Evolutionary conservation across 208 protist genomes (phyloP).

Genomic region (Trypanosoma mega): DNA sequence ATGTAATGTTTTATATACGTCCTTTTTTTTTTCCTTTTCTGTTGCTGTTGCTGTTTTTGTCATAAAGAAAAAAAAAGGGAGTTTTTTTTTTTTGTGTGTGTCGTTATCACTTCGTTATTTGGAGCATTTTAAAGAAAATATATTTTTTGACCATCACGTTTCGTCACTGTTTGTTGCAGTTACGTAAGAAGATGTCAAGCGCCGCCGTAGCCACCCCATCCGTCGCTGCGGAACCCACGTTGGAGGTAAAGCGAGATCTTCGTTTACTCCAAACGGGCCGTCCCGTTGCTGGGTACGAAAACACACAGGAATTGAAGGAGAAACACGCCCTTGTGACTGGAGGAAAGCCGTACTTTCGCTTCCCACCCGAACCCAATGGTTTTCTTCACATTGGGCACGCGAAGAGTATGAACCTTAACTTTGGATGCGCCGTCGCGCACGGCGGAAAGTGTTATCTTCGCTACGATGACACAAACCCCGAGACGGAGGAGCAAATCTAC

Average conservation of each 20-base stretch:
- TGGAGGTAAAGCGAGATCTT: constrained; percentile 79
- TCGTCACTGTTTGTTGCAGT: constrained; percentile 26
- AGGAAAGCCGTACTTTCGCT: constrained; percentile 91
- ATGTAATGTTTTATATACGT: background rate
- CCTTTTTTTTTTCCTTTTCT: background rate
- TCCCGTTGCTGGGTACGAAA: constrained; percentile 72
- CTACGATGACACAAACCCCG: constrained; percentile 99
- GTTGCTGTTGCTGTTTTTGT: background rate
- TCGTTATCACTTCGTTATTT: background rate
- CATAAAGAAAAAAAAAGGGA: background rate
- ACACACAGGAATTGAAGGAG: constrained; percentile 69
- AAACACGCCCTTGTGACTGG: constrained; percentile 58
- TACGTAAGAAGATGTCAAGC: constrained; percentile 41
- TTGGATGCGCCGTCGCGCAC: constrained; percentile 94
- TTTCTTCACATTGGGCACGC: constrained; percentile 99
- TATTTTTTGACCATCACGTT: constrained; percentile 41
- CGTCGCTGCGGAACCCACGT: constrained; percentile 16
- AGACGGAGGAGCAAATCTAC: constrained; percentile 97
- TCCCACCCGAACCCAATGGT: constrained; percentile 97
- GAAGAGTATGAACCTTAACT: constrained; percentile 99
- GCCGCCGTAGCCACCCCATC: constrained; percentile 22
- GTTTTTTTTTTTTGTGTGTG: background rate
- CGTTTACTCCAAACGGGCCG: constrained; percentile 76
- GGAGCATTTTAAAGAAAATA: background rate
- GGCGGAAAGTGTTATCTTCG: constrained; percentile 96